Conservation (phyloP, 208 protist genomes). For the Trypanosomatidae sp. region DNA sequence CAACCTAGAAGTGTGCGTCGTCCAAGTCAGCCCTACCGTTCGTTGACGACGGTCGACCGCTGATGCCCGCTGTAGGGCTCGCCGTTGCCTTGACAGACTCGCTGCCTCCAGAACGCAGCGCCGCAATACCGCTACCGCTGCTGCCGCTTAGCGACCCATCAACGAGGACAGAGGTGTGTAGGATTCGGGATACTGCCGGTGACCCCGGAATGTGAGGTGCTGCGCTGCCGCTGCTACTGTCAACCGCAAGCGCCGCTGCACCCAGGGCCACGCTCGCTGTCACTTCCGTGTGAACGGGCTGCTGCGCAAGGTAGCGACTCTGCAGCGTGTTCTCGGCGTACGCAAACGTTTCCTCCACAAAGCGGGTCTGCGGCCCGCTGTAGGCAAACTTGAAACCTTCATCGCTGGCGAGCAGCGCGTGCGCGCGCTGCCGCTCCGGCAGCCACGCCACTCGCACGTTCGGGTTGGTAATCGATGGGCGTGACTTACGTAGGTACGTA, state of each 20-base stretch:
- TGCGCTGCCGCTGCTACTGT: conserved; percentile 9
- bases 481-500: conserved; percentile 84
- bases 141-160: conserved; percentile 15
- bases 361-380: conserved; percentile 45
- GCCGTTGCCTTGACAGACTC: conserved; percentile 9
- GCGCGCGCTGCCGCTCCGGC: conserved; percentile 40
- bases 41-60: not conserved
- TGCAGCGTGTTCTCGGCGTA: conserved; percentile 72
- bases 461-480: conserved; percentile 60
- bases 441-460: conserved; percentile 84
- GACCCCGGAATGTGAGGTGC: not conserved
- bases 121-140: not conserved
- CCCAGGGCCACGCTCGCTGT: conserved; percentile 24
- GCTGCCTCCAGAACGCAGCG: conserved; percentile 9
- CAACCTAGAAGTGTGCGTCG: conserved; percentile 20
- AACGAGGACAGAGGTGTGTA: conserved; percentile 52
- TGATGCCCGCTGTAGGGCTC: not conserved
- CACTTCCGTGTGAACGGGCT: conserved; percentile 76
- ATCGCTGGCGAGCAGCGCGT: conserved; percentile 68
- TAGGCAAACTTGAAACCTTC: conserved; percentile 73
- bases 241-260: conserved; percentile 5
- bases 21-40: not conserved
- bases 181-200: conserved; percentile 25
- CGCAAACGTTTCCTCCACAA: conserved; percentile 80
- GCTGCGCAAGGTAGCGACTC: conserved; percentile 65